A percentile compares a stretch with the other conserved stretches of the same genome.
These are phyloP conservation scores for Pythium myriotylum DNA, from an alignment of 352 stramenopile species.

Conservation along the genomic window DNA sequence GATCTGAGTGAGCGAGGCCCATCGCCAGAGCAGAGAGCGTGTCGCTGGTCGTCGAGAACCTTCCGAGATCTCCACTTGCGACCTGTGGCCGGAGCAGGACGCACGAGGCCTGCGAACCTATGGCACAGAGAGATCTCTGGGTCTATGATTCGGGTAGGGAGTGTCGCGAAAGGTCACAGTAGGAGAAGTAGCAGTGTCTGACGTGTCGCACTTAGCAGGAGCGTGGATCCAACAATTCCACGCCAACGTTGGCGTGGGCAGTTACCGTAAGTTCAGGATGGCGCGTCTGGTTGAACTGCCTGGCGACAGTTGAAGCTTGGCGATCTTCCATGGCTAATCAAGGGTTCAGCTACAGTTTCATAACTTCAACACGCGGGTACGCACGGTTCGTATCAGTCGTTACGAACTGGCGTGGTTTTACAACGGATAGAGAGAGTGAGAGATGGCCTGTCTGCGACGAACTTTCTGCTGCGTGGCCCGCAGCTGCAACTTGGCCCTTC, in stretches of 20 bases:
- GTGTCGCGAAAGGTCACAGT: conserved; percentile 1
- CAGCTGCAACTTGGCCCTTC: not conserved
- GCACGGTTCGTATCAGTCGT: not conserved
- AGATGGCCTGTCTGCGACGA: not conserved
- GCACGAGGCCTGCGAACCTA: not conserved
- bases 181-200: too few species aligned
- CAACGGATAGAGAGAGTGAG: not conserved
- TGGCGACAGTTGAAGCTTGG: conserved; percentile 1
- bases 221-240: too few species aligned
- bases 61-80: too few species aligned
- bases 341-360: not conserved
- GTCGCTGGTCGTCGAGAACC: too few species aligned
- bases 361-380: not conserved
- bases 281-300: too few species aligned
- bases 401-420: not conserved
- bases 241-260: too few species aligned
- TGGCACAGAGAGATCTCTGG: not conserved
- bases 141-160: conserved; percentile 4
- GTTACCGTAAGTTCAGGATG: not conserved
- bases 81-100: too few species aligned
- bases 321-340: not conserved
- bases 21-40: too few species aligned
- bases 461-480: not conserved
- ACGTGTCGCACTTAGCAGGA: not conserved
- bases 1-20: too few species aligned